A percentile compares a stretch with the other conserved stretches of the same genome.
Evolutionary conservation across 2,329 filamentous ascomycete genomes (phyloP).

Genomic region (Penicillium concentricum): DNA sequence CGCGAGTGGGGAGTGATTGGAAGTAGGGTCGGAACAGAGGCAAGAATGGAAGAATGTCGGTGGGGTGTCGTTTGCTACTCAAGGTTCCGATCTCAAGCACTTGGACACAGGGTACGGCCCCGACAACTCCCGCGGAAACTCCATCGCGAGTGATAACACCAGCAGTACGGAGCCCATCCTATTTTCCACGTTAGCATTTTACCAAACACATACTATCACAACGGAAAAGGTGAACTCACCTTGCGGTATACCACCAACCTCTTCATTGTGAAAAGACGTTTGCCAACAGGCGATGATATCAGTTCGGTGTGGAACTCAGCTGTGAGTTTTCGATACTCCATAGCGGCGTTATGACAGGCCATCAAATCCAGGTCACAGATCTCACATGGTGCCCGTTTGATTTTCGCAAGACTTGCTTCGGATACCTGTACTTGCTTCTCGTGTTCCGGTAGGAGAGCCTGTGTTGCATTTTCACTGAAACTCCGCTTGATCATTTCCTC

Average conservation of each 20-base stretch:
- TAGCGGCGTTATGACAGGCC: slow-evolving; percentile 74
- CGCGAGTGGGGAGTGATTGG: slow-evolving; percentile 64
- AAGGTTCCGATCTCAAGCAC: slow-evolving; percentile 74
- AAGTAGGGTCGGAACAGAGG: slow-evolving; percentile 68
- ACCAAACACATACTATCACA: background rate
- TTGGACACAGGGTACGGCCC: slow-evolving; percentile 67
- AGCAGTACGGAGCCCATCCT: slow-evolving; percentile 77
- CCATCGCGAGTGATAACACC: slow-evolving; percentile 80
- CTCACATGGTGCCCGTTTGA: slow-evolving; percentile 80
- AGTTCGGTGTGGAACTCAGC: slow-evolving; percentile 74
- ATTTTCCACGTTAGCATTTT: slow-evolving; percentile 20
- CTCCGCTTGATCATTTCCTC: slow-evolving; percentile 99
- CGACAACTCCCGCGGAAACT: slow-evolving; percentile 61
- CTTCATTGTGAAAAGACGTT: slow-evolving; percentile 72
- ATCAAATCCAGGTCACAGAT: slow-evolving; percentile 81
- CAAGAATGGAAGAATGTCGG: slow-evolving; percentile 84
- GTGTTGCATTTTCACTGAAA: slow-evolving; percentile 96
- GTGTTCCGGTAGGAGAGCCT: slow-evolving; percentile 89
- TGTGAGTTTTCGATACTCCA: slow-evolving; percentile 78
- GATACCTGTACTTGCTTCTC: slow-evolving; percentile 92
- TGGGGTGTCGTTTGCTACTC: slow-evolving; percentile 68
- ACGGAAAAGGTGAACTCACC: slow-evolving; percentile 31
- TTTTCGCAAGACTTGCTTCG: slow-evolving; percentile 84
- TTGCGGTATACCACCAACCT: slow-evolving; percentile 79
- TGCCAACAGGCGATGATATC: slow-evolving; percentile 76